Percentiles rank a stretch among this genome's conserved stretches.
Conservation (phyloP, 2,329 filamentous ascomycete species). For the Verticillium zaregamsianum region DNA sequence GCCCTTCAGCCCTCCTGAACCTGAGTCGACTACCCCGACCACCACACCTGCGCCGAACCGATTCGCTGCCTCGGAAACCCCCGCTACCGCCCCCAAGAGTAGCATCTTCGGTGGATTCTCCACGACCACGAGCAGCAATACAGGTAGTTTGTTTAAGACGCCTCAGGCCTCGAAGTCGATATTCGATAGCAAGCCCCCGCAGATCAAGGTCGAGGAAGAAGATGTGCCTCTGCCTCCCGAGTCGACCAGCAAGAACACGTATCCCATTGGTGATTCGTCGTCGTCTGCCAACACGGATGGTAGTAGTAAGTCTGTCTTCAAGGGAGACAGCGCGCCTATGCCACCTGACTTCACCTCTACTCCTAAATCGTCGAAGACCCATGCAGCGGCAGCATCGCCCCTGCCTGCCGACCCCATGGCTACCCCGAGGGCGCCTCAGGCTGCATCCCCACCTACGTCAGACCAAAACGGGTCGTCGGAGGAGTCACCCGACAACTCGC, state of each 20-base stretch:
- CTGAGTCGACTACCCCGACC: constrained; percentile 42
- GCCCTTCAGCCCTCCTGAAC: constrained; percentile 3
- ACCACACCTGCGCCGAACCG: constrained; percentile 46
- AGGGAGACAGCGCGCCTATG: constrained; percentile 12
- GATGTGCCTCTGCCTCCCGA: constrained; percentile 49
- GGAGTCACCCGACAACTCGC: not conserved
- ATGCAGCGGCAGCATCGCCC: not conserved
- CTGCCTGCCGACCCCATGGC: not conserved
- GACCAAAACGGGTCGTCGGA: not conserved
- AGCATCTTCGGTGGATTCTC: constrained; percentile 25
- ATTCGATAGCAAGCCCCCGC: constrained; percentile 18
- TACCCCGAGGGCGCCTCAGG: not conserved
- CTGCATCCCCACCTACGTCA: not conserved
- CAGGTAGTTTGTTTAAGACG: constrained; percentile 12
- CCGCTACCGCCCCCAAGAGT: constrained; percentile 23
- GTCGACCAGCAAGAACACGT: constrained; percentile 48
- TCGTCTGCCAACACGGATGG: constrained; percentile 36
- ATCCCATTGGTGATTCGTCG: constrained; percentile 45
- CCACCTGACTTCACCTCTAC: constrained; percentile 14
- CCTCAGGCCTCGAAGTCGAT: constrained; percentile 19
- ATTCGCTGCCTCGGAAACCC: constrained; percentile 33
- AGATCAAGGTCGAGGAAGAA: constrained; percentile 30
- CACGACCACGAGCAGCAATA: constrained; percentile 23
- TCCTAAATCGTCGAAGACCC: not conserved
- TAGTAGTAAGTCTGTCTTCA: constrained; percentile 20